These are phyloP conservation scores for Euphrasia arctica DNA, from an alignment of 305 asterid species.

Conservation along the genomic window DNA sequence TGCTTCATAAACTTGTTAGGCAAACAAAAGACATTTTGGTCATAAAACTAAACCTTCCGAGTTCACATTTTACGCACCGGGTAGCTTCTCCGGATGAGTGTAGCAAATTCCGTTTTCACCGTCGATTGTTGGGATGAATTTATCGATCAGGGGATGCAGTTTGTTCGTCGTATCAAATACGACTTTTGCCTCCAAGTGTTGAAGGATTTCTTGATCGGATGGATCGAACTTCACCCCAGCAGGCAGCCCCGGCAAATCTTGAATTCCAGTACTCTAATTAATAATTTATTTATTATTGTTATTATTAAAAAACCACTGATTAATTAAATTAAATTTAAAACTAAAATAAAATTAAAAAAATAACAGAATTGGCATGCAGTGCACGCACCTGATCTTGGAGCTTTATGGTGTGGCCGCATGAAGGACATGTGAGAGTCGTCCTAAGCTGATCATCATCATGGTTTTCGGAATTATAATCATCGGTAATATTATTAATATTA, in stretches of 20 bases:
- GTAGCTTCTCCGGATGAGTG: slow-evolving; percentile 86
- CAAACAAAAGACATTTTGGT: neutral
- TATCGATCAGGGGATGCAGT: slow-evolving; percentile 76
- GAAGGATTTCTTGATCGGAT: slow-evolving; percentile 79
- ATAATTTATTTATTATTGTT: neutral
- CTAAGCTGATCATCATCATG: slow-evolving; percentile 31
- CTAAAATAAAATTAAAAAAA: neutral
- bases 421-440: slow-evolving; percentile 56
- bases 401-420: slow-evolving; percentile 63
- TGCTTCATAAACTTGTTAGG: neutral
- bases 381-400: slow-evolving; percentile 60
- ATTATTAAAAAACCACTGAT: neutral
- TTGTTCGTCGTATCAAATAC: slow-evolving; percentile 36
- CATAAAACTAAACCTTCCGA: too few relatives aligned
- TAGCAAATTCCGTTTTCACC: slow-evolving; percentile 95
- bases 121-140: slow-evolving; percentile 75
- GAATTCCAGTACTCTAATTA: slow-evolving; percentile 37
- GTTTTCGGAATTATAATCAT: neutral
- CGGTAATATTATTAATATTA: neutral
- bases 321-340: neutral
- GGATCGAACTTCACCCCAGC: slow-evolving; percentile 98
- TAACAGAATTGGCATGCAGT: neutral
- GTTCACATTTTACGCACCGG: slow-evolving; percentile 40
- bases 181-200: slow-evolving; percentile 76
- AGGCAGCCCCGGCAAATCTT: slow-evolving; percentile 77